Conservation (phyloP, 768 basidiomycete genomes). For the Sutorius australiensis region DNA sequence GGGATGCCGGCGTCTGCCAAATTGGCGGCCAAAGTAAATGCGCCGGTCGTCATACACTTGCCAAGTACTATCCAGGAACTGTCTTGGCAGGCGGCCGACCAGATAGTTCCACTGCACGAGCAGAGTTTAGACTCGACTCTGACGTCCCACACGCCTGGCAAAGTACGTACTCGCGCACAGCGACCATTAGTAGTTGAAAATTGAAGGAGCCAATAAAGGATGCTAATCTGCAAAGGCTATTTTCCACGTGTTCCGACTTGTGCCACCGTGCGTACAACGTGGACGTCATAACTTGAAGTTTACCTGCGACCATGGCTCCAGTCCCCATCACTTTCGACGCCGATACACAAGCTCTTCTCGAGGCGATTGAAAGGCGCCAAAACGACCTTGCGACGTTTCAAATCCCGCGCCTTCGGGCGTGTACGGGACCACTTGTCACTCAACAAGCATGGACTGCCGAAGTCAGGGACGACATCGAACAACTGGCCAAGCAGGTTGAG, state of each 20-base stretch:
- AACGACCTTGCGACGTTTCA: constrained; percentile 66
- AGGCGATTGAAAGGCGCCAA: constrained; percentile 50
- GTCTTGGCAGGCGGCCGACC: not conserved
- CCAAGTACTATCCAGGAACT: not conserved
- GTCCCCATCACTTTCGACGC: constrained; percentile 52
- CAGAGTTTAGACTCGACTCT: too few species aligned
- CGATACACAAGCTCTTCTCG: constrained; percentile 48
- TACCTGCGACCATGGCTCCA: constrained; percentile 51
- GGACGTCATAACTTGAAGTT: not conserved
- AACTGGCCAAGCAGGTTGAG: constrained; percentile 63
- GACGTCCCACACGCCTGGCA: too few species aligned
- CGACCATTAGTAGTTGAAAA: too few species aligned
- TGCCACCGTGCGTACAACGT: not conserved
- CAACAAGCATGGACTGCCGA: constrained; percentile 77
- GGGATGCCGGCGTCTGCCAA: not conserved
- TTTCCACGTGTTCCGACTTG: not conserved
- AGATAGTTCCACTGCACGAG: not conserved
- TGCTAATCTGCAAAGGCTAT: not conserved
- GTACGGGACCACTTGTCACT: constrained; percentile 60
- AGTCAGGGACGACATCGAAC: constrained; percentile 70
- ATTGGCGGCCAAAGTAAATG: too few species aligned
- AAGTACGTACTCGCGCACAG: too few species aligned
- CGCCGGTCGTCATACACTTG: too few species aligned
- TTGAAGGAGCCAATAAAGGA: not conserved
- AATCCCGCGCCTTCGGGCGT: constrained; percentile 68